Percentiles rank a stretch among this genome's conserved stretches.
Conservation (phyloP, 148 eudicot genomes). For the Cornus suecica region DNA sequence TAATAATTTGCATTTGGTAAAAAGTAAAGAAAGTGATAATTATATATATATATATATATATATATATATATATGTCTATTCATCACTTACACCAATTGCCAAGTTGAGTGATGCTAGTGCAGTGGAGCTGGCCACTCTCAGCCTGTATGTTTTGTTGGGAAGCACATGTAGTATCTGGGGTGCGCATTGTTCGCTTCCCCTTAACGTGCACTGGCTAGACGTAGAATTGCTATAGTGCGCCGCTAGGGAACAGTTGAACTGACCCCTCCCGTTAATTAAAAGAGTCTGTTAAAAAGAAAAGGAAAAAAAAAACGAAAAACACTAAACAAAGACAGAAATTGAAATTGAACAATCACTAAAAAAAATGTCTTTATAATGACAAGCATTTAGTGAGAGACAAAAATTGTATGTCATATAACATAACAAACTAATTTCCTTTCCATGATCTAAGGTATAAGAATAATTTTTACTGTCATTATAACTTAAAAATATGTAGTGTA, state of each 20-base stretch:
- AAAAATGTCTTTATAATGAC: too few species aligned
- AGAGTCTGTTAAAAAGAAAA: constrained; percentile 35
- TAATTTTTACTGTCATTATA: too few species aligned
- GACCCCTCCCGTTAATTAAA: constrained; percentile 84
- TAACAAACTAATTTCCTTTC: too few species aligned
- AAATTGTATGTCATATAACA: too few species aligned
- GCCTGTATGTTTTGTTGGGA: constrained; percentile 79
- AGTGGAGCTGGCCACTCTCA: constrained; percentile 74
- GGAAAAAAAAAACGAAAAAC: background rate
- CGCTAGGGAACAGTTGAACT: constrained; percentile 66
- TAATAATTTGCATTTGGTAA: too few species aligned
- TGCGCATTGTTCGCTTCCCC: constrained; percentile 63
- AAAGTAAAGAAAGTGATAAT: background rate
- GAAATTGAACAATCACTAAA: too few species aligned
- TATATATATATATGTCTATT: too few species aligned
- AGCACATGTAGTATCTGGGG: constrained; percentile 46
- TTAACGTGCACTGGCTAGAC: constrained; percentile 40
- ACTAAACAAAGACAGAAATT: too few species aligned
- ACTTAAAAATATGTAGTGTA: too few species aligned
- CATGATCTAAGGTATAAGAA: too few species aligned
- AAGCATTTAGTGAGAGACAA: too few species aligned
- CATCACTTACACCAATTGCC: constrained; percentile 79
- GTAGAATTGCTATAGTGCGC: constrained; percentile 50
- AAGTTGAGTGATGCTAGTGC: constrained; percentile 75
- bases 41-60: background rate